Conservation (phyloP, 2,329 filamentous ascomycete species). For the Microcyclospora tardicrescens region DNA sequence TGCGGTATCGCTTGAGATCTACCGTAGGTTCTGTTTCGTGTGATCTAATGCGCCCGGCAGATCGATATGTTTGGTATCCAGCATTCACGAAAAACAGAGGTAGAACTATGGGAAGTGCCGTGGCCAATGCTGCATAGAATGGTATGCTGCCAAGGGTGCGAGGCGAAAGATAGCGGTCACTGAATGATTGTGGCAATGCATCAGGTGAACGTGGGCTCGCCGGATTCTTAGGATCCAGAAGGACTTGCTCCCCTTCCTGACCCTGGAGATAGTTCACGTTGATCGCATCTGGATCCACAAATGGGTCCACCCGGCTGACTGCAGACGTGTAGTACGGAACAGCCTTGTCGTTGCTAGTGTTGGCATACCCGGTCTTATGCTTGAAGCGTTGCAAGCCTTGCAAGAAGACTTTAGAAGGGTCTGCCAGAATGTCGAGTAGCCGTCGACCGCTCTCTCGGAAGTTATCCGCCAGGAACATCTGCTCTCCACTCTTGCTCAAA, state of each 20-base stretch:
- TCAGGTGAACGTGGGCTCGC: constrained; percentile 32
- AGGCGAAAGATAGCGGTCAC: constrained; percentile 15
- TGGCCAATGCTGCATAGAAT: constrained; percentile 47
- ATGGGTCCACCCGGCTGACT: constrained; percentile 69
- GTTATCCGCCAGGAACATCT: constrained; percentile 75
- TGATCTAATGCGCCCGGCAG: constrained; percentile 57
- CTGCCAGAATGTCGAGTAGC: constrained; percentile 67
- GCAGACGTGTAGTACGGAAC: constrained; percentile 73
- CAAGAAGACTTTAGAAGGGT: constrained; percentile 76
- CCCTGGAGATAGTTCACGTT: constrained; percentile 61
- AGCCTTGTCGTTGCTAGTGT: constrained; percentile 73
- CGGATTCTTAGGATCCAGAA: constrained; percentile 57
- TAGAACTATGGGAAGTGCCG: constrained; percentile 64
- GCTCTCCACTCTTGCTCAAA: constrained; percentile 69
- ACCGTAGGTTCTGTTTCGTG: constrained; percentile 58
- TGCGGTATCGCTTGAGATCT: constrained; percentile 56
- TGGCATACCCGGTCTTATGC: constrained; percentile 66
- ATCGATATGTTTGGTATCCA: constrained; percentile 61
- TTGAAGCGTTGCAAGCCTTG: constrained; percentile 63
- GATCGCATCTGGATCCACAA: constrained; percentile 50
- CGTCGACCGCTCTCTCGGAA: constrained; percentile 76
- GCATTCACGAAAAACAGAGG: constrained; percentile 63
- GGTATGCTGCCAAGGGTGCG: constrained; percentile 47
- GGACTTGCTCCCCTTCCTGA: constrained; percentile 46
- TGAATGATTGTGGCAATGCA: constrained; percentile 25